A percentile compares a stretch with the other conserved stretches of the same genome.
Conservation (phyloP, 2,329 filamentous ascomycete species). For the Diplodia scrobiculata region DNA sequence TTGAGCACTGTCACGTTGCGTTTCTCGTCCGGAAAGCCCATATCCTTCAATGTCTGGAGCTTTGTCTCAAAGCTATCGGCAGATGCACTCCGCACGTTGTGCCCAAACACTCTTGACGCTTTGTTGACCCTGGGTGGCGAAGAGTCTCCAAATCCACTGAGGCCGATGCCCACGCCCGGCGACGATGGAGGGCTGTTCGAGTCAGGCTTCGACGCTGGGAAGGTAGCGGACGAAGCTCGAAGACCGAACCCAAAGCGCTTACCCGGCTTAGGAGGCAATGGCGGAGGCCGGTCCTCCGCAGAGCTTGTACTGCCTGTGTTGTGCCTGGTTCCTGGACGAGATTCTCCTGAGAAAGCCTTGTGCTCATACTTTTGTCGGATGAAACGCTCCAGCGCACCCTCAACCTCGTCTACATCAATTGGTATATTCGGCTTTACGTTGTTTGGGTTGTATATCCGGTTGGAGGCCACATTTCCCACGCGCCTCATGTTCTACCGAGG, state of each 20-base stretch:
- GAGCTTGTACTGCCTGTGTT: slow-evolving; percentile 61
- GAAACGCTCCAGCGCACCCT: slow-evolving; percentile 92
- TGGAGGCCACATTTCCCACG: slow-evolving; percentile 82
- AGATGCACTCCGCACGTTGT: slow-evolving; percentile 59
- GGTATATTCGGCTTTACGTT: slow-evolving; percentile 82
- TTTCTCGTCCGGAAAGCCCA: slow-evolving; percentile 86
- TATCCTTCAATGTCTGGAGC: slow-evolving; percentile 74
- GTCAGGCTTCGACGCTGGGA: slow-evolving; percentile 61
- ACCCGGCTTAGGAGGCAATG: slow-evolving; percentile 62
- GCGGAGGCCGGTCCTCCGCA: slow-evolving; percentile 57
- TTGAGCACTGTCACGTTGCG: slow-evolving; percentile 80
- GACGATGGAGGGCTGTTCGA: slow-evolving; percentile 54
- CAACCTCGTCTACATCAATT: slow-evolving; percentile 86
- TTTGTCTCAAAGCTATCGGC: slow-evolving; percentile 71
- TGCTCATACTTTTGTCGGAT: slow-evolving; percentile 92
- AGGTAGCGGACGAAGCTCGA: slow-evolving; percentile 70
- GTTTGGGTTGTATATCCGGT: slow-evolving; percentile 85
- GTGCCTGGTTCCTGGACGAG: slow-evolving; percentile 51
- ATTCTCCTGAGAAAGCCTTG: slow-evolving; percentile 51
- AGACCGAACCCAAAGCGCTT: slow-evolving; percentile 65
- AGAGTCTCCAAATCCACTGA: slow-evolving; percentile 38
- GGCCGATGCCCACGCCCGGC: slow-evolving; percentile 37
- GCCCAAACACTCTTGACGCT: slow-evolving; percentile 67
- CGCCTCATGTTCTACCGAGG: slow-evolving; percentile 80
- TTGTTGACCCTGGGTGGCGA: slow-evolving; percentile 59